Conservation (phyloP, 2,329 filamentous ascomycete genomes). For the Knufia petricola region DNA sequence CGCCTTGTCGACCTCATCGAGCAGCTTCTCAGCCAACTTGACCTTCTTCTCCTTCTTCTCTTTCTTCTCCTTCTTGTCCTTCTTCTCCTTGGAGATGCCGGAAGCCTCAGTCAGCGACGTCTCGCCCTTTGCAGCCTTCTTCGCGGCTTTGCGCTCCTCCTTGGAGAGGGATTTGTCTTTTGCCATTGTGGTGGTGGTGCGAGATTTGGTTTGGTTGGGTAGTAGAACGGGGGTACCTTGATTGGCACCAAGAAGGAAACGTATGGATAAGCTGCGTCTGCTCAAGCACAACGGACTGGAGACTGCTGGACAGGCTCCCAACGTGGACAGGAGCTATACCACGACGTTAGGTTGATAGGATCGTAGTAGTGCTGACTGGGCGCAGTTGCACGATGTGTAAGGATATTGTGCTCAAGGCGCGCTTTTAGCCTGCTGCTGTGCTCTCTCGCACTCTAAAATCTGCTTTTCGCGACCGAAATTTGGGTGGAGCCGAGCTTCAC, state of each 20-base stretch:
- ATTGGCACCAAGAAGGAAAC: too few species aligned
- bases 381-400: too few species aligned
- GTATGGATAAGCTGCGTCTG: too few species aligned
- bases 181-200: slow-evolving; percentile 16
- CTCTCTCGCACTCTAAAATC: too few species aligned
- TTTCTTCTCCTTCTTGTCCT: slow-evolving; percentile 41
- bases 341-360: too few species aligned
- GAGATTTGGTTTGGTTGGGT: too few species aligned
- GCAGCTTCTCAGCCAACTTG: slow-evolving; percentile 18
- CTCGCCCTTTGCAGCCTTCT: slow-evolving; percentile 36
- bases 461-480: not conserved
- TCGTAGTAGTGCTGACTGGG: too few species aligned
- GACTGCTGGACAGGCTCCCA: too few species aligned
- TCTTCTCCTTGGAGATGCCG: slow-evolving; percentile 26
- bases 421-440: not conserved
- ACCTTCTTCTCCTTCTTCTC: slow-evolving; percentile 25
- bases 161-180: slow-evolving; percentile 23
- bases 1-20: slow-evolving; percentile 17
- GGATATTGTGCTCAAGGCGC: too few species aligned
- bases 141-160: slow-evolving; percentile 34
- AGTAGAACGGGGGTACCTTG: too few species aligned
- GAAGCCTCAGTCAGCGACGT: slow-evolving; percentile 12
- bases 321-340: too few species aligned
- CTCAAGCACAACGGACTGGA: too few species aligned
- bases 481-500: not conserved